phyloP scores from a whole-genome alignment of 768 basidiomycete genomes.

The Ephemerocybe angulata region DNA sequence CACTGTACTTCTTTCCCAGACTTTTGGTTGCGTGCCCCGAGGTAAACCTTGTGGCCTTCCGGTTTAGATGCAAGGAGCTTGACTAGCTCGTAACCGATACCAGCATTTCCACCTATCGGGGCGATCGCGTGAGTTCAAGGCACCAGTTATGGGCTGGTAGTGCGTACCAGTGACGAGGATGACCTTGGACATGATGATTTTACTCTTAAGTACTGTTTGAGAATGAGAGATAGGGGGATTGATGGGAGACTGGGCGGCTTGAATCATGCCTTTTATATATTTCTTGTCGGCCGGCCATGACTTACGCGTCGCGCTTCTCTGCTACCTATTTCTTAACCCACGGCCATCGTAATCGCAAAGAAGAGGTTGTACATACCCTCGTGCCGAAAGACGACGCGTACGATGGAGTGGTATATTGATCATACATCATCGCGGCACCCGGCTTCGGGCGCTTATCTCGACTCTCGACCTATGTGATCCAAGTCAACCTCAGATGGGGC shows the following conservation, averaged over 20 bases:
- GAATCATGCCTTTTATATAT: no score
- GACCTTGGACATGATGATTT: conserved; percentile 21
- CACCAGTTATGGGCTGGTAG: neutral
- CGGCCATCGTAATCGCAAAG: no score
- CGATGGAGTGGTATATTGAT: no score
- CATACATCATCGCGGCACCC: no score
- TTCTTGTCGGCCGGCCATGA: no score
- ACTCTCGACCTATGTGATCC: no score
- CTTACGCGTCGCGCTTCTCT: no score
- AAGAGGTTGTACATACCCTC: no score
- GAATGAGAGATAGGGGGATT: neutral
- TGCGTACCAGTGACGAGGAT: conserved; percentile 37
- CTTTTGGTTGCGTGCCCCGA: conserved; percentile 37
- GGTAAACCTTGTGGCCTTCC: conserved; percentile 38
- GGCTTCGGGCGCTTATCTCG: no score
- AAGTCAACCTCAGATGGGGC: no score
- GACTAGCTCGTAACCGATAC: conserved; percentile 45
- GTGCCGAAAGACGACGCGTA: no score
- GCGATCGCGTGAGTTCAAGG: neutral
- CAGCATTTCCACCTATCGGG: conserved; percentile 37
- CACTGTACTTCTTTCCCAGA: conserved; percentile 40
- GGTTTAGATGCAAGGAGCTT: conserved; percentile 37
- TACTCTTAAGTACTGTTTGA: neutral
- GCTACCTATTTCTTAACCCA: no score
- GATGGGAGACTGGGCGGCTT: neutral